These are phyloP conservation scores for Cardiospermum halicacabum DNA, from an alignment of 345 rosid genomes.

Conservation along the genomic window DNA sequence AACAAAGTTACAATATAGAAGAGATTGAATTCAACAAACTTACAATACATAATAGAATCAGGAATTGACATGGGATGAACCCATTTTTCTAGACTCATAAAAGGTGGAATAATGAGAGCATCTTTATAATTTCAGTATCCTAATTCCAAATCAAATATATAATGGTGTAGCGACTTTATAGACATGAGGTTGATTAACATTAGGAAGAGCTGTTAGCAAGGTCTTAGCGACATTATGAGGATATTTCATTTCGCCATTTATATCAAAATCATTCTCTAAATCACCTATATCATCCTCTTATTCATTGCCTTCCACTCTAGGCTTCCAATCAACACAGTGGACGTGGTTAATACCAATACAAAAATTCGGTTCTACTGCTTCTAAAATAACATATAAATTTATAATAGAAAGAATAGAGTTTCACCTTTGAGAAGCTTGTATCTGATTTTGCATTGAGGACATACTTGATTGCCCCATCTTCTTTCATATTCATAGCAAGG, in stretches of 20 bases:
- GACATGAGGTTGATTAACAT: conserved; percentile 30
- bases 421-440: conserved; percentile 89
- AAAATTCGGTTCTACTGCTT: too few species aligned
- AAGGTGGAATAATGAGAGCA: conserved; percentile 75
- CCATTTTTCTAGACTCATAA: conserved; percentile 43
- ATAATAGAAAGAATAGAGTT: not conserved
- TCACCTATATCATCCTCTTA: conserved; percentile 68
- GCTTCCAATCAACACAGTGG: conserved; percentile 38
- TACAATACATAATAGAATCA: conserved; percentile 56
- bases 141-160: conserved; percentile 19
- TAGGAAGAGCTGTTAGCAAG: conserved; percentile 43
- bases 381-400: too few species aligned
- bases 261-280: conserved; percentile 56
- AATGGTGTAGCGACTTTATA: conserved; percentile 28
- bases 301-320: conserved; percentile 65
- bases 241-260: conserved; percentile 27
- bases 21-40: conserved; percentile 19
- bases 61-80: conserved; percentile 46
- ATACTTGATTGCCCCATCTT: conserved; percentile 81
- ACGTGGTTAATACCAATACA: not conserved
- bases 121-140: conserved; percentile 71
- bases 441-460: conserved; percentile 93
- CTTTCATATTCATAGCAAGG: conserved; percentile 89
- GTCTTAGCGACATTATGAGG: conserved; percentile 42
- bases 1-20: conserved; percentile 4